Conservation (phyloP, 257 asterid genomes). For the Avicennia marina region DNA sequence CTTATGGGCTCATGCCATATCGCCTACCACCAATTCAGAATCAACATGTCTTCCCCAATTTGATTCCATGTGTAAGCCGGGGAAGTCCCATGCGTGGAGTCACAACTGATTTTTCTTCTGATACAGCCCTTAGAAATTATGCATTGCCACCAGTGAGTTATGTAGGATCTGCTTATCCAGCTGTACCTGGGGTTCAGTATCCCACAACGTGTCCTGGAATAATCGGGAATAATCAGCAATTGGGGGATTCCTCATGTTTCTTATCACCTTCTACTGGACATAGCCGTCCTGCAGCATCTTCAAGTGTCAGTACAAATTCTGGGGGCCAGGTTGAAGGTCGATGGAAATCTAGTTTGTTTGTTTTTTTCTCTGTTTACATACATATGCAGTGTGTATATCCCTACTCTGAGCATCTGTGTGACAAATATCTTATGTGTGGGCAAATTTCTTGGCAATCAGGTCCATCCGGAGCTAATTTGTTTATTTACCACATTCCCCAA, state of each 20-base stretch:
- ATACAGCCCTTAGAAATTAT: constrained; percentile 62
- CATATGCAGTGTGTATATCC: too few relatives aligned
- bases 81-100: constrained; percentile 58
- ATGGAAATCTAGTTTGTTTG: neutral
- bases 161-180: constrained; percentile 59
- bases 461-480: constrained; percentile 91
- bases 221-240: constrained; percentile 39
- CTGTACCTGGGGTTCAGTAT: constrained; percentile 69
- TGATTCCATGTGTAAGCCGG: constrained; percentile 59
- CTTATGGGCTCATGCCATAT: constrained; percentile 81
- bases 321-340: constrained; percentile 86
- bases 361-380: too few relatives aligned
- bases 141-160: constrained; percentile 53
- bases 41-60: constrained; percentile 61
- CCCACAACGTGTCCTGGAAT: constrained; percentile 66
- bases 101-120: constrained; percentile 59
- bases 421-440: constrained; percentile 14
- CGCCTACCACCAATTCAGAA: constrained; percentile 75
- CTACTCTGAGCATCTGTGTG: neutral
- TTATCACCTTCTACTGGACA: constrained; percentile 48
- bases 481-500: constrained; percentile 95
- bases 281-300: constrained; percentile 80
- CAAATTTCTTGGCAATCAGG: constrained; percentile 46
- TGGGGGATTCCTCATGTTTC: constrained; percentile 48
- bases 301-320: constrained; percentile 67